Conservation (phyloP, 257 asterid species). For the Nicotiana benthamiana region DNA sequence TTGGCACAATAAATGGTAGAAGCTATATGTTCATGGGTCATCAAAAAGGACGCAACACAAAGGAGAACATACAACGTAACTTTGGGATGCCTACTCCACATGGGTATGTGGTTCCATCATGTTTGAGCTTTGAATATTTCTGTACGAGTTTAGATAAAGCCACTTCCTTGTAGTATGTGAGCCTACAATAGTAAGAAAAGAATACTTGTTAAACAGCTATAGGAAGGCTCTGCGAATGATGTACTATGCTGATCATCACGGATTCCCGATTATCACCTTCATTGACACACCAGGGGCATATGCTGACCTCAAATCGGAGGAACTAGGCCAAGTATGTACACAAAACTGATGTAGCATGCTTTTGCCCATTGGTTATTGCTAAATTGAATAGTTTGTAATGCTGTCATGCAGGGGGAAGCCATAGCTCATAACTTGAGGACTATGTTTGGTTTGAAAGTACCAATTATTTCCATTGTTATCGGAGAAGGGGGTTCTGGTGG, state of each 20-base stretch:
- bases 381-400: conserved; percentile 6
- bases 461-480: conserved; percentile 74
- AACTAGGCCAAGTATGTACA: conserved; percentile 62
- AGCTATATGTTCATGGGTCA: conserved; percentile 91
- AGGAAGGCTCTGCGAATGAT: conserved; percentile 92
- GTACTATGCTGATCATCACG: conserved; percentile 88
- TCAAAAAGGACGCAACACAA: conserved; percentile 84
- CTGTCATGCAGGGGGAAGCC: conserved; percentile 77
- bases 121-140: not conserved
- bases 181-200: not conserved
- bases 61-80: conserved; percentile 84
- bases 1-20: conserved; percentile 77
- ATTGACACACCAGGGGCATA: conserved; percentile 95
- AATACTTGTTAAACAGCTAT: conserved; percentile 43
- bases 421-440: conserved; percentile 89
- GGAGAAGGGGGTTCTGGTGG: conserved; percentile 99
- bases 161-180: conserved; percentile 1
- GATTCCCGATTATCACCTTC: conserved; percentile 78
- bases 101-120: conserved; percentile 46
- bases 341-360: conserved; percentile 3
- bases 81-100: conserved; percentile 99
- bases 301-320: conserved; percentile 88
- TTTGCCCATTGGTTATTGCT: not conserved
- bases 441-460: conserved; percentile 98
- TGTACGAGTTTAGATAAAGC: not conserved